Evolutionary conservation across 768 basidiomycete species (phyloP), one percentile per base, ranked within the genome.

Genomic region (Candolleomyces eurysporus): DNA sequence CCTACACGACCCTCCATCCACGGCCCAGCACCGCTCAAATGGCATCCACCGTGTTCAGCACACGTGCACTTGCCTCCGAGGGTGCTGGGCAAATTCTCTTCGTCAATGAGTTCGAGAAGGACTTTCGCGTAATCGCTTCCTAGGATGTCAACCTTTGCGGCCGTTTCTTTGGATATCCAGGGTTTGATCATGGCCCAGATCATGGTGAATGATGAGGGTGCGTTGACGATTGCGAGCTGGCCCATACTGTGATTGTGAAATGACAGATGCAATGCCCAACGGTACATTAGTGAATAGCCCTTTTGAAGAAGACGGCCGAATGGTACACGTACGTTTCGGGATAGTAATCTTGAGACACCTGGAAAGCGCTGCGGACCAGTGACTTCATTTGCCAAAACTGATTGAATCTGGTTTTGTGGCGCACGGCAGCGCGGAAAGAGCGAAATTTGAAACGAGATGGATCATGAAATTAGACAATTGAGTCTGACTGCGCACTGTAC

Each of bases 361-460:
- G 88, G 70, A 91, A 89, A 7, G 86, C 84, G 54, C 71, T 75
- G 53, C 84, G 78, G 22, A 80, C 81, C n/a, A 91, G 76, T 48
- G 79, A 74, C 69, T 87, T 89, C 77, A 90, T 85, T 66, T 90
- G 84, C 90, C 90, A 92, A 67, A 91, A 92, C 65, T 89, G 84
- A 43, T 77, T 72, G 50, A 90, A 70, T 14, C 89, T 90, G 48
- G 3, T 19, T 26, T 26, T 26, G 26, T 26, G 26, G 17, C 36
- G 30, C 5, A 31, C 43, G 43, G 32, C 26, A 32, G 31, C 13
- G 30, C 13, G 48, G 48, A 11, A 16, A 49, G 48, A 49, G 48
- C 10, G 16, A 22, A 22, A 2, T 21, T 49, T 16, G 16, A 46
- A 57, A 17, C 48, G n/a, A 58, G 50, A 48, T n/a, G 46, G 46